Conservation (phyloP, 2,329 filamentous ascomycete genomes). For the Ilyonectria robusta region DNA sequence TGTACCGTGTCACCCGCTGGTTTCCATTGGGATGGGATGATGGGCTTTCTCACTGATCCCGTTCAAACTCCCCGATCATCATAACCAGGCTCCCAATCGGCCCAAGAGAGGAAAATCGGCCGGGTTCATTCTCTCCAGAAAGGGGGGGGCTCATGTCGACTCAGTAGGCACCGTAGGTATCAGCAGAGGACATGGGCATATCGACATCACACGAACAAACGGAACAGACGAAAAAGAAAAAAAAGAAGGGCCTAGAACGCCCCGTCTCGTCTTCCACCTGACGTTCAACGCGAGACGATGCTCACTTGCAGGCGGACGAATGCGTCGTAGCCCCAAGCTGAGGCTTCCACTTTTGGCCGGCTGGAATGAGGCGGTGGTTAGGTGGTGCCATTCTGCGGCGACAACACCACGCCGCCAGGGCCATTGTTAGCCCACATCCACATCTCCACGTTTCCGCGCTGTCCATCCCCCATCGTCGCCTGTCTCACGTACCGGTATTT, state of each 20-base stretch:
- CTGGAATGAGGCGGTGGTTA: slow-evolving; percentile 24
- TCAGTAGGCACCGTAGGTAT: no score
- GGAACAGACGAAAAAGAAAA: not conserved
- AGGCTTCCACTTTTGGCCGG: not conserved
- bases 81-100: slow-evolving; percentile 16
- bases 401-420: slow-evolving; percentile 40
- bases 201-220: not conserved
- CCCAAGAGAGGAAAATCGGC: slow-evolving; percentile 19
- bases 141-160: not conserved
- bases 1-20: slow-evolving; percentile 15
- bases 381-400: slow-evolving; percentile 37
- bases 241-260: not conserved
- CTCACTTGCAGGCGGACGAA: not conserved
- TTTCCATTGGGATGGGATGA: slow-evolving; percentile 2
- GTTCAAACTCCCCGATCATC: not conserved
- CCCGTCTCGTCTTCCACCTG: not conserved
- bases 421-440: slow-evolving; percentile 22
- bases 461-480: slow-evolving; percentile 5
- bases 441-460: slow-evolving; percentile 24
- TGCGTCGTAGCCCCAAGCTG: slow-evolving; percentile 1
- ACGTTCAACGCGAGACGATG: not conserved
- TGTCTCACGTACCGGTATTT: not conserved
- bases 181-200: not conserved
- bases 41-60: not conserved
- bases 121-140: not conserved